Base-by-base conservation (phyloP, 1,284 basidiomycete species). In the Papiliotrema laurentii region DNA sequence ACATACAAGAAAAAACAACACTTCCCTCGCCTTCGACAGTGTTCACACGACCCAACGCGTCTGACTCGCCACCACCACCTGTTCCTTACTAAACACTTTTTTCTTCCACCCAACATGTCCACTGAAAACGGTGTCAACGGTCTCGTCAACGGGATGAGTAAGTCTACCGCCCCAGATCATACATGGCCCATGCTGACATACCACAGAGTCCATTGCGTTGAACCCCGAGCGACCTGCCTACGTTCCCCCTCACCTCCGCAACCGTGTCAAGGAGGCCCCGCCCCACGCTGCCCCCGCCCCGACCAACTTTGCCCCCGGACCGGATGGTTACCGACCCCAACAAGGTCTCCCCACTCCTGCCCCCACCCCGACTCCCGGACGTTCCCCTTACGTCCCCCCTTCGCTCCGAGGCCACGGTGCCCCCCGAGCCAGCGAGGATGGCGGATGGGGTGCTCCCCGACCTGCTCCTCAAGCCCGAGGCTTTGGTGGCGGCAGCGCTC, bases 211-310 rank as follows among this genome's bases (percentile, higher is more conserved):
- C 21, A 66, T 69, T 43, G 55, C 59, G 14, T 54, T 72, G 34
- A 84, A 83, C 74, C 80, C 75, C 49, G 61, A 60, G 27, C 86
- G 85, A 79, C 83, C 87, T 68, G 83, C 90, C 61, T 96, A 96
- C 78, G 87, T 96, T 62, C 91, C 91, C 64, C 91, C 91, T 71
- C 90, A 94, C 65, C 60, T 77, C 73, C 89, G 80, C 84, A 87
- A 56, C 60, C 58, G 63, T 54, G n/a, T n/a, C n/a, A n/a, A n/a
- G n/a, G n/a, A n/a, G n/a, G n/a, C n/a, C n/a, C n/a, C n/a, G n/a
- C 49, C 85, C 28, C 47, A 56, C 30, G 52, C 49, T 39, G 50
- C 55, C n/a, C 55, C 48, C 37, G 35, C 49, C 27, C 33, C 54
- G 28, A 55, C 60, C 31, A 53, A 58, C 25, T 56, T 58, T 35